Conservation (phyloP, 257 asterid species). For the Solanum acaule region DNA sequence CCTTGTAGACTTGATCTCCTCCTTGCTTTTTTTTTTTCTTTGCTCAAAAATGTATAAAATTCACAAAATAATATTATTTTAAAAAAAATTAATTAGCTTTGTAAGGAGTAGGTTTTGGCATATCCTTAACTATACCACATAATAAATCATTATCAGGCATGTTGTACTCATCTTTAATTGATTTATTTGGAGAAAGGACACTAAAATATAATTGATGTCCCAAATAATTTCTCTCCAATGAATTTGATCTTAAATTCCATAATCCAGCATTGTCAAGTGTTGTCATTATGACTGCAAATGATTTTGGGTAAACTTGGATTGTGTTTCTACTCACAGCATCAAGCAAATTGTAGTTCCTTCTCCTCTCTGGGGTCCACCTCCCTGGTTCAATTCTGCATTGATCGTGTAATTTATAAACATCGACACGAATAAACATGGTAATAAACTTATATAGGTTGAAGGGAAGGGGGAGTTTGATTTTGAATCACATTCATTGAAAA, state of each 20-base stretch:
- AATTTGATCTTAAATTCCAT: slow-evolving; percentile 42
- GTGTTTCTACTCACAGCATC: slow-evolving; percentile 51
- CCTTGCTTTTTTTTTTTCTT: neutral
- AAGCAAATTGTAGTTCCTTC: slow-evolving; percentile 37
- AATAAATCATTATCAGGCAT: slow-evolving; percentile 11
- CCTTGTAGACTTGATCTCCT: neutral
- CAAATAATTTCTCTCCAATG: slow-evolving; percentile 31
- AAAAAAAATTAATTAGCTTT: neutral
- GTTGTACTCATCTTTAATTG: slow-evolving; percentile 43
- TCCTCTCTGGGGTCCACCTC: slow-evolving; percentile 29
- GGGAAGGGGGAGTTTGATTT: neutral
- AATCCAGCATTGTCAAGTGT: slow-evolving; percentile 57
- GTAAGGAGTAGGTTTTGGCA: slow-evolving; percentile 33
- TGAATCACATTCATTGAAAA: neutral
- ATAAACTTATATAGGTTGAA: neutral
- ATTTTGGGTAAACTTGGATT: slow-evolving; percentile 44
- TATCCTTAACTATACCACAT: slow-evolving; percentile 37
- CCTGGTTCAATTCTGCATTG: slow-evolving; percentile 44
- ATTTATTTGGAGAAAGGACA: slow-evolving; percentile 35
- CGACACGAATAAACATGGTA: neutral
- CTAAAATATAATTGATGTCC: slow-evolving; percentile 57
- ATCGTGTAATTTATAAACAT: neutral
- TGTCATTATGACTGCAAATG: slow-evolving; percentile 46
- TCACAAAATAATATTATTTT: neutral
- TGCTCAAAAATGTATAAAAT: neutral